Base-by-base conservation (phyloP, 257 asterid species). In the Avicennia marina region DNA sequence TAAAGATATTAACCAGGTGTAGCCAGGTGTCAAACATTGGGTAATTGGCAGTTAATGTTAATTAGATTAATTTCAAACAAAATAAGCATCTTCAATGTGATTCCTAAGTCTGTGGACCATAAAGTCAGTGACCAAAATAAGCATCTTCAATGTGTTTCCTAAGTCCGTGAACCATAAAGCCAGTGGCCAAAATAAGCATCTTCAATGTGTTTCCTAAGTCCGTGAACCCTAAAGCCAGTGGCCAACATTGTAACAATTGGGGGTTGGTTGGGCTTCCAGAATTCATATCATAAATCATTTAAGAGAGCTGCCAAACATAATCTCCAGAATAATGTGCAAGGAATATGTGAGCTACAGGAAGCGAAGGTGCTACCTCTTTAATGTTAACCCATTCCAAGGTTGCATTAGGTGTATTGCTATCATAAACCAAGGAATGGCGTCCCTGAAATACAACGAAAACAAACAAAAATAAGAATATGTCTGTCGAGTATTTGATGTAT, bases 401-500 rank as follows among this genome's bases (percentile, higher is more conserved):
- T 22, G 78, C 90, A 60, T 75, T 81, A 43, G 90, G 81, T 1
- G 94, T 83, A 63, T 78, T 71, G 69, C 79, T 78, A 60, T 83
- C 95, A 79, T 91, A 91, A 56, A 88, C 90, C 82, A 91, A 69
- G 50, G 94, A 84, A 88, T 91, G 95, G 52, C 81, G 82, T 36
- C 95, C 98, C 98, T 90, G 80, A 62, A 69, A 62, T 21, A 70
- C 5, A 20, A 70, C 32, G 53, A 56, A 21, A 51, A 52, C 11
- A 21, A 60, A 10, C 38, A 45, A 42, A 56, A 73, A 43, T 29
- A 21, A 62, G 36, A 41, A 50, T 12, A 43, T 13, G 9, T 34
- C 40, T 22, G 21, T 25, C 4, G n/a, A n/a, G 27, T 16, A 13
- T 16, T 47, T 32, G 1, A 64, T 15, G 50, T 26, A 56, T 40